Base-by-base conservation (phyloP, 1,139 yeast genomes). In the Sugiyamaella pinicola region DNA sequence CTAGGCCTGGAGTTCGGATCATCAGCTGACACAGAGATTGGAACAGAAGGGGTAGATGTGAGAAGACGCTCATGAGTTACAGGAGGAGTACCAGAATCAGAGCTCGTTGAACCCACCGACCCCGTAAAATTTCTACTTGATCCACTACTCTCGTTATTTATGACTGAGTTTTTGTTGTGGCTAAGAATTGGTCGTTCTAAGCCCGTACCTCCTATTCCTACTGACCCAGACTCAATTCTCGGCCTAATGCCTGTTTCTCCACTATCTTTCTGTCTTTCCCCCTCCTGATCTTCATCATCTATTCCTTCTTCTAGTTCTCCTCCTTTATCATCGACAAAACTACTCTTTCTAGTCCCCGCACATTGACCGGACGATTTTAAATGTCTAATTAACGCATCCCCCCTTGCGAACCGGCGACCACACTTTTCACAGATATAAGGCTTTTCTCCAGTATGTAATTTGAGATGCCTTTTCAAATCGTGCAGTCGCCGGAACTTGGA, bases 361-460 rank as follows among this genome's bases (percentile, higher is more conserved):
- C 72, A 69, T 4, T 66, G 67, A 7, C 66, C 65, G 13, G 71
- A 61, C 22, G 68, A 67, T 55, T 82, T 81, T 62, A 78, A 72
- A 66, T 81, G 88, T 52, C 96, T 74, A 2, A 83, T 78, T 34
- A 87, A 74, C 0, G 95, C 91, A 67, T 87, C 96, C 1, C 85
- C 84, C 26, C 96, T 72, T 1, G 95, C 89, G 71, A 87, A 87
- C 49, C 77, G 72, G 47, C 87, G 75, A 12, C 81, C 79, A 68
- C 96, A 87, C 52, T 73, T 72, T 8, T 69, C 72, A 68, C 95
- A 87, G 31, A 68, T 69, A 64, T 73, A 84, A 1, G 93, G 91
- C 65, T 81, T 83, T 60, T 82, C 89, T 37, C 93, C 93, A 0
- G 90, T 80, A 64, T 87, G 96, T 33, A 84, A 74, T 66, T 84